Evolutionary conservation across 768 basidiomycete species (phyloP).

Genomic region (Guyanaporus albipodus): DNA sequence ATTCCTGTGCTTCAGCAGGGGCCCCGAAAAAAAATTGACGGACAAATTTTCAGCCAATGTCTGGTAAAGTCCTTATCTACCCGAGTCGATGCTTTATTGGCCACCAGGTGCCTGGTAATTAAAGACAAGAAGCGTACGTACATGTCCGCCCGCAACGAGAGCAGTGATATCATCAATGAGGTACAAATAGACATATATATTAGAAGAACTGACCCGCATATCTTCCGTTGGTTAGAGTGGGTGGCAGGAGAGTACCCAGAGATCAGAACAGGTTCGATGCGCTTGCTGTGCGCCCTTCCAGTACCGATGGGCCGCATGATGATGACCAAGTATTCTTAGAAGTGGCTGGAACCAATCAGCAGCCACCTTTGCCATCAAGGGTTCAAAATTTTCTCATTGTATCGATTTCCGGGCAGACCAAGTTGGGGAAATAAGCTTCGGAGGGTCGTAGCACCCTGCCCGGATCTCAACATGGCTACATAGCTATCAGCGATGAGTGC

Average conservation of each 20-base stretch:
- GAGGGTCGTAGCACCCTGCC: background rate
- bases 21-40: slow-evolving; percentile 1
- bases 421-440: slow-evolving; percentile 7
- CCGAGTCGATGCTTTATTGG: slow-evolving; percentile 1
- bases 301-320: background rate
- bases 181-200: background rate
- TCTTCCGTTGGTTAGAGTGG: background rate
- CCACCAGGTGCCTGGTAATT: background rate
- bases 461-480: background rate
- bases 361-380: background rate
- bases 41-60: slow-evolving; percentile 7
- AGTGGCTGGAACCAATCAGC: background rate
- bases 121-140: background rate
- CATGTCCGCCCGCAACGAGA: background rate
- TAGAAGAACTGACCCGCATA: background rate
- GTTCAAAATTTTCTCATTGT: background rate
- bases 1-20: background rate
- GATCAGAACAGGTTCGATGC: background rate
- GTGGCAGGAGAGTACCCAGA: no score
- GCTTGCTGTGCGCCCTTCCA: background rate
- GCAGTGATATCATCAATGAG: background rate
- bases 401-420: background rate
- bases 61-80: slow-evolving; percentile 17
- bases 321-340: background rate
- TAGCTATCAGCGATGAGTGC: no score